phyloP scores from a whole-genome alignment of 257 asterid species.

The Fraxinus excelsior region DNA sequence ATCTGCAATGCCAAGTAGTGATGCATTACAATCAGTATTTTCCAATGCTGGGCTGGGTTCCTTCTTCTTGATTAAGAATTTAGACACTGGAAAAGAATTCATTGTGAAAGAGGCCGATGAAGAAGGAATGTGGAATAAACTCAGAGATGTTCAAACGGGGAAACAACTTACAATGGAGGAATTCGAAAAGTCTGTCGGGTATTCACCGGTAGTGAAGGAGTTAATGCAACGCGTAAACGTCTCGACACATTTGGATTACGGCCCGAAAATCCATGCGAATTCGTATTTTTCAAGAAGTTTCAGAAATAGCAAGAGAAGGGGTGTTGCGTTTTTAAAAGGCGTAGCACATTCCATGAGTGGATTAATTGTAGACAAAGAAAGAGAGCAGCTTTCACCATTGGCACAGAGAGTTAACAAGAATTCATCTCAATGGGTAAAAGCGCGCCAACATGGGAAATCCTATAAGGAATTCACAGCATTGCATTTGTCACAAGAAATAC shows the following conservation, averaged over 20 bases:
- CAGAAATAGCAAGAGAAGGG: constrained; percentile 73
- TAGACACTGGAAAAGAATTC: constrained; percentile 92
- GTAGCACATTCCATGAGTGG: constrained; percentile 63
- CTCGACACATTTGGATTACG: constrained; percentile 32
- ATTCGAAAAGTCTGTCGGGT: constrained; percentile 81
- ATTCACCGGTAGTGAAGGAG: constrained; percentile 83
- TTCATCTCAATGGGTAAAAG: constrained; percentile 72
- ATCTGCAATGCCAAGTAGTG: constrained; percentile 4
- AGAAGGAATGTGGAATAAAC: constrained; percentile 80
- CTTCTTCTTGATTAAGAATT: constrained; percentile 78
- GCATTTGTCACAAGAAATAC: constrained; percentile 83
- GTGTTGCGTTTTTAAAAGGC: constrained; percentile 71
- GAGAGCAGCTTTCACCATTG: constrained; percentile 33
- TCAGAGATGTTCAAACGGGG: constrained; percentile 87
- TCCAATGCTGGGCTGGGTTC: constrained; percentile 48
- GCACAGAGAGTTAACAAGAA: constrained; percentile 39
- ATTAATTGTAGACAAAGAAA: constrained; percentile 47
- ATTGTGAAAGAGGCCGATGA: constrained; percentile 78
- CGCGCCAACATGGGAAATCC: constrained; percentile 75
- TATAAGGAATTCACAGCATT: constrained; percentile 77
- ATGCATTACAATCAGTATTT: constrained; percentile 23
- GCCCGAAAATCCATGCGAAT: constrained; percentile 42
- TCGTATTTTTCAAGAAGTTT: constrained; percentile 68
- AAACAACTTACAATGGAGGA: constrained; percentile 89
- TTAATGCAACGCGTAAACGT: constrained; percentile 65